Evolutionary conservation across 345 rosid genomes (phyloP).

Genomic region (Corchorus capsularis): DNA sequence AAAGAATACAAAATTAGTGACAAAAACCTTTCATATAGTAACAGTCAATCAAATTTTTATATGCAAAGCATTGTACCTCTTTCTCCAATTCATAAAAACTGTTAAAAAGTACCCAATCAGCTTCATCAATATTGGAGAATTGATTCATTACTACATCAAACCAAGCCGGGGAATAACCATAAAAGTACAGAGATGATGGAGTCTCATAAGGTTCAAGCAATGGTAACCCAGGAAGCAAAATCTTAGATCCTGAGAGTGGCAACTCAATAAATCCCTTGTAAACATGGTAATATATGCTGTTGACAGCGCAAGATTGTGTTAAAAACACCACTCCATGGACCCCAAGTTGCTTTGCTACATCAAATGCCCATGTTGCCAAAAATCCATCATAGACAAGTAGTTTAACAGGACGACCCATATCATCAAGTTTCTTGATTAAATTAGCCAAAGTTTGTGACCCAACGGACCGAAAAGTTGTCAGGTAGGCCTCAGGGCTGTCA

Average conservation of each 20-base stretch:
- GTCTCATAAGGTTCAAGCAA: slow-evolving; percentile 18
- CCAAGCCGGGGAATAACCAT: slow-evolving; percentile 19
- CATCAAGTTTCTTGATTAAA: slow-evolving; percentile 13
- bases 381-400: slow-evolving; percentile 24
- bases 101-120: slow-evolving; percentile 32
- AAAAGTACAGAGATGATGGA: slow-evolving; percentile 26
- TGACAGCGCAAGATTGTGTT: slow-evolving; percentile 40
- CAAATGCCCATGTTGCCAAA: slow-evolving; percentile 30
- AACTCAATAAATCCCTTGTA: slow-evolving; percentile 21
- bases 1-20: no score
- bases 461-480: background rate
- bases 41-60: background rate
- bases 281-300: slow-evolving; percentile 30
- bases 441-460: slow-evolving; percentile 20
- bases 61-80: background rate
- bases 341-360: slow-evolving; percentile 35
- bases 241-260: slow-evolving; percentile 7
- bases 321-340: slow-evolving; percentile 20
- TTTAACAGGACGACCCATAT: slow-evolving; percentile 16
- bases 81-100: slow-evolving; percentile 25
- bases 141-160: slow-evolving; percentile 18
- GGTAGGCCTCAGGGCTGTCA: slow-evolving; percentile 3
- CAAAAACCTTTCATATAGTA: no score
- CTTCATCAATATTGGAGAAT: slow-evolving; percentile 30
- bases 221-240: slow-evolving; percentile 33